Evolutionary conservation across 1,284 basidiomycete species (phyloP).

Genomic region (Flammula alnicola): DNA sequence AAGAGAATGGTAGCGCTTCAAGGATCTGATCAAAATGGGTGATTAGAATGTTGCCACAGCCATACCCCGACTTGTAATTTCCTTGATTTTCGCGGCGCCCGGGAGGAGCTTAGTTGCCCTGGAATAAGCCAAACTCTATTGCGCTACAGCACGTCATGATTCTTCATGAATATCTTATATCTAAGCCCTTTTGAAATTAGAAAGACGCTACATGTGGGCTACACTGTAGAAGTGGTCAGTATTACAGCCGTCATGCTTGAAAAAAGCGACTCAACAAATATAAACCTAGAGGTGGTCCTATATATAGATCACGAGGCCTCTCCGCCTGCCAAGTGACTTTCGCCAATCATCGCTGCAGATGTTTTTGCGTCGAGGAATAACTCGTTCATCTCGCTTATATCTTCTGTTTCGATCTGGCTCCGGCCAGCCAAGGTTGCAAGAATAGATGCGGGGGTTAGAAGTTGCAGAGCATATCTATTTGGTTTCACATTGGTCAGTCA

Average conservation of each 20-base stretch:
- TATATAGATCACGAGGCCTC: slow-evolving; percentile 12
- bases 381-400: slow-evolving; percentile 91
- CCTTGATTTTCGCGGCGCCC: slow-evolving; percentile 7
- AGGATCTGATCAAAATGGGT: neutral
- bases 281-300: slow-evolving; percentile 3
- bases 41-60: neutral
- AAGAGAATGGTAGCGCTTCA: too few species aligned
- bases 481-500: slow-evolving; percentile 7
- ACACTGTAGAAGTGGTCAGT: slow-evolving; percentile 8
- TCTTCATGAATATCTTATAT: neutral
- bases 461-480: slow-evolving; percentile 88
- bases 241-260: neutral
- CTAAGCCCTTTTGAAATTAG: slow-evolving; percentile 12
- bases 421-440: slow-evolving; percentile 80
- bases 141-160: slow-evolving; percentile 1
- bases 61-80: neutral
- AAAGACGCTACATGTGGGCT: slow-evolving; percentile 13
- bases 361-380: slow-evolving; percentile 95
- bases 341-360: slow-evolving; percentile 47
- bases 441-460: slow-evolving; percentile 93
- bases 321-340: slow-evolving; percentile 5
- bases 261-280: slow-evolving; percentile 18
- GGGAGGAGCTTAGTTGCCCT: slow-evolving; percentile 2
- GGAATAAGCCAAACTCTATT: neutral
- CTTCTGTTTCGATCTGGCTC: slow-evolving; percentile 82